Conservation (phyloP, 2,329 filamentous ascomycete genomes). For the Aspergillus arachidicola region DNA sequence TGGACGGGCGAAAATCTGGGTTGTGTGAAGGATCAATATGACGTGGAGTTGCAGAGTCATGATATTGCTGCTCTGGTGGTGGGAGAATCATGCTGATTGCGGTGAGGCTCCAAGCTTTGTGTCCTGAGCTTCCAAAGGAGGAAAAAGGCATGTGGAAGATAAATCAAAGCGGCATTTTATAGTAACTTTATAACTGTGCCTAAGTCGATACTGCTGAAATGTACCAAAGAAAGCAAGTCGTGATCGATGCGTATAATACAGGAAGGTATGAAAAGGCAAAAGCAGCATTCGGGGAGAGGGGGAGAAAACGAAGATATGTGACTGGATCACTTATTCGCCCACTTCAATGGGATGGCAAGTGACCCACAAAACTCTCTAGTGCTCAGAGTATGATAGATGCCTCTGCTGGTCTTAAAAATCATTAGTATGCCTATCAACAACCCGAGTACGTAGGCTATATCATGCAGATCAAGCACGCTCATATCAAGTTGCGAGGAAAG, state of each 20-base stretch:
- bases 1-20: slow-evolving; percentile 35
- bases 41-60: slow-evolving; percentile 28
- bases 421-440: background rate
- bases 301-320: background rate
- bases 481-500: background rate
- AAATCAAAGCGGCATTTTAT: background rate
- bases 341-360: background rate
- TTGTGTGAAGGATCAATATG: slow-evolving; percentile 30
- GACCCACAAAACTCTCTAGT: no score
- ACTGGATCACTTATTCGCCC: background rate
- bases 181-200: background rate
- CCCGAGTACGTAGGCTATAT: background rate
- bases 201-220: background rate
- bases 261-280: background rate
- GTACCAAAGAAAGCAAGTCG: background rate
- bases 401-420: background rate
- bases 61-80: slow-evolving; percentile 35
- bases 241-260: background rate
- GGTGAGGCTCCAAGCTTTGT: background rate
- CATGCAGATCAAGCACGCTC: background rate
- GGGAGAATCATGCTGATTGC: slow-evolving; percentile 6
- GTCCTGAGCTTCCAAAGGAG: no score
- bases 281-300: background rate
- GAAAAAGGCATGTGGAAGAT: background rate
- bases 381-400: background rate